These are phyloP conservation scores for Alternaria panax DNA, from an alignment of 2,329 filamentous ascomycete species.

Conservation along the genomic window DNA sequence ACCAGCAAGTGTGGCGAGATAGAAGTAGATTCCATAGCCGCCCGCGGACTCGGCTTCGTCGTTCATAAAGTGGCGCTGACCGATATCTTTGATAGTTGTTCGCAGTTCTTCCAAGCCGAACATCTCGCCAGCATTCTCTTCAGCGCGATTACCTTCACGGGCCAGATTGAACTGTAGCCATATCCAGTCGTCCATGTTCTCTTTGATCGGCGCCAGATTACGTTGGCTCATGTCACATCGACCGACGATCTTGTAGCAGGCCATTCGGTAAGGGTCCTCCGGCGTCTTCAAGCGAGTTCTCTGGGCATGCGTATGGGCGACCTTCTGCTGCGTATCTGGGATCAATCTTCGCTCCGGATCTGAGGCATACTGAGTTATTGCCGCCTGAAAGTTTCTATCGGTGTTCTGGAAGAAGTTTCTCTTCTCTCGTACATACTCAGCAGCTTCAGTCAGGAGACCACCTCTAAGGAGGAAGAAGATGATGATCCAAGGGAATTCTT, in stretches of 20 bases:
- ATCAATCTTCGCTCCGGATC: conserved; percentile 79
- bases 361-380: conserved; percentile 83
- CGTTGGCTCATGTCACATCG: conserved; percentile 69
- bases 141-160: conserved; percentile 66
- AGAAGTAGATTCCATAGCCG: conserved; percentile 89
- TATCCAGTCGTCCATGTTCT: conserved; percentile 71
- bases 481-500: conserved; percentile 91
- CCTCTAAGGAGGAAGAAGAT: conserved; percentile 90
- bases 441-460: conserved; percentile 83
- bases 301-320: conserved; percentile 88
- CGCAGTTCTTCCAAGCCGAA: conserved; percentile 75
- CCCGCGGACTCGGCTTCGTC: conserved; percentile 77
- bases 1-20: conserved; percentile 86
- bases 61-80: conserved; percentile 88
- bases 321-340: conserved; percentile 81
- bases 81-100: conserved; percentile 84
- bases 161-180: conserved; percentile 72
- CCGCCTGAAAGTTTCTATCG: conserved; percentile 87
- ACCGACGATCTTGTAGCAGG: conserved; percentile 97
- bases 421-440: conserved; percentile 83
- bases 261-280: conserved; percentile 93
- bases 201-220: conserved; percentile 64
- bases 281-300: conserved; percentile 83
- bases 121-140: conserved; percentile 68
- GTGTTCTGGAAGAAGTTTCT: conserved; percentile 87